Evolutionary conservation across 1,139 yeast species (phyloP).

Genomic region (Kodamaea alishanica): DNA sequence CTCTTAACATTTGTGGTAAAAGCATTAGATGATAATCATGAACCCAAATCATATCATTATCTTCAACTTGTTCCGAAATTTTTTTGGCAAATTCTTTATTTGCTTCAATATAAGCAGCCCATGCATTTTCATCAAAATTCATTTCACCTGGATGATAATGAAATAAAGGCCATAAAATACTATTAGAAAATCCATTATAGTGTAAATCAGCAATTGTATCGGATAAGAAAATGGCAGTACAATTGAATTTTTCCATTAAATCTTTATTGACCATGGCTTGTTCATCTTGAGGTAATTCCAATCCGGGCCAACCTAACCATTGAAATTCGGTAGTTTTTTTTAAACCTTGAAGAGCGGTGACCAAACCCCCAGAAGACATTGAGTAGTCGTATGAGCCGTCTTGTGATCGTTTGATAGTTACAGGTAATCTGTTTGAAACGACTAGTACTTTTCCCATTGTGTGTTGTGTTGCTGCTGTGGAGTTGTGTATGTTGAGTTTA

Average conservation of each 20-base stretch:
- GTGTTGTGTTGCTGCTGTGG: not conserved
- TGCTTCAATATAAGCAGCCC: conserved; percentile 98
- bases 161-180: conserved; percentile 94
- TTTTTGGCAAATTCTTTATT: conserved; percentile 77
- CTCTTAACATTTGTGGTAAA: conserved; percentile 83
- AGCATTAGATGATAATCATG: conserved; percentile 98
- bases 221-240: conserved; percentile 83
- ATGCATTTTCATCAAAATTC: conserved; percentile 95
- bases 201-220: conserved; percentile 93
- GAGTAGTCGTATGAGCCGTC: conserved; percentile 61
- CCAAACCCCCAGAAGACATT: conserved; percentile 97
- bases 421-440: conserved; percentile 92
- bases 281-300: conserved; percentile 79
- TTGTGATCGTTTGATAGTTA: conserved; percentile 69
- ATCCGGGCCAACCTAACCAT: conserved; percentile 98
- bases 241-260: conserved; percentile 71
- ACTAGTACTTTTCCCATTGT: conserved; percentile 70
- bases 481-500: not conserved
- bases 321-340: conserved; percentile 82
- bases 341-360: conserved; percentile 90
- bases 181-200: conserved; percentile 92
- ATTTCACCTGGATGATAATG: conserved; percentile 99
- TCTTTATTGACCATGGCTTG: conserved; percentile 67
- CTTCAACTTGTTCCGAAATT: conserved; percentile 67
- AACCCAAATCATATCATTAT: conserved; percentile 92